These are phyloP conservation scores for Mortierella sp. DNA, from an alignment of 371 early-diverging fungal genomes.

Conservation along the genomic window DNA sequence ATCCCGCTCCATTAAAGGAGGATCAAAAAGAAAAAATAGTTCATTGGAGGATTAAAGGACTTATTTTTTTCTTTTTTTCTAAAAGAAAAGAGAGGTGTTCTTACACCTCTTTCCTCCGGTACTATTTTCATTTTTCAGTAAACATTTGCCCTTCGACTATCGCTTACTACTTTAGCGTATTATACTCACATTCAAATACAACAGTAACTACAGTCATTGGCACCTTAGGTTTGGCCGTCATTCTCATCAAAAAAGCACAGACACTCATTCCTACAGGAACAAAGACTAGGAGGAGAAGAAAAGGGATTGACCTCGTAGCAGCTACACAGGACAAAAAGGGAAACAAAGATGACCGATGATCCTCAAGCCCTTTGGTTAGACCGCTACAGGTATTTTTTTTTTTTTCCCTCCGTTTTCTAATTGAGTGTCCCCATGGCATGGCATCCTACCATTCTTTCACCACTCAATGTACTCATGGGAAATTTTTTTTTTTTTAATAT, in stretches of 20 bases:
- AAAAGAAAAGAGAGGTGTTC: background rate
- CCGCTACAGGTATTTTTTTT: constrained; percentile 26
- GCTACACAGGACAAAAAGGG: background rate
- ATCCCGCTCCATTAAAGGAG: background rate
- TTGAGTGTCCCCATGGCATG: too few species aligned
- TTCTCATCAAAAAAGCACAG: background rate
- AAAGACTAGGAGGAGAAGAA: constrained; percentile 1
- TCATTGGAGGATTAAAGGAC: too few species aligned
- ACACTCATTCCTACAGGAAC: constrained; percentile 6
- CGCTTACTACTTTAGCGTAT: background rate
- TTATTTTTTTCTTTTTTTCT: background rate
- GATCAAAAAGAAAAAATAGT: background rate
- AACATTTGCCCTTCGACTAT: background rate
- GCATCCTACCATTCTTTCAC: background rate
- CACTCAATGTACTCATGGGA: background rate
- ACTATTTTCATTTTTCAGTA: background rate
- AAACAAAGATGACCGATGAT: constrained; percentile 37
- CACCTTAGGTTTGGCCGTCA: background rate
- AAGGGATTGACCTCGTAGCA: background rate
- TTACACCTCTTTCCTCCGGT: background rate
- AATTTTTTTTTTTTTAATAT: background rate
- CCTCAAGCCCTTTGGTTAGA: constrained; percentile 41
- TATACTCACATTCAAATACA: background rate
- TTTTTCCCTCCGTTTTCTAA: too few species aligned
- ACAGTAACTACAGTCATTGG: background rate